Base-by-base conservation (phyloP, 495 filamentous ascomycete species). In the Penicillium mononematosum region DNA sequence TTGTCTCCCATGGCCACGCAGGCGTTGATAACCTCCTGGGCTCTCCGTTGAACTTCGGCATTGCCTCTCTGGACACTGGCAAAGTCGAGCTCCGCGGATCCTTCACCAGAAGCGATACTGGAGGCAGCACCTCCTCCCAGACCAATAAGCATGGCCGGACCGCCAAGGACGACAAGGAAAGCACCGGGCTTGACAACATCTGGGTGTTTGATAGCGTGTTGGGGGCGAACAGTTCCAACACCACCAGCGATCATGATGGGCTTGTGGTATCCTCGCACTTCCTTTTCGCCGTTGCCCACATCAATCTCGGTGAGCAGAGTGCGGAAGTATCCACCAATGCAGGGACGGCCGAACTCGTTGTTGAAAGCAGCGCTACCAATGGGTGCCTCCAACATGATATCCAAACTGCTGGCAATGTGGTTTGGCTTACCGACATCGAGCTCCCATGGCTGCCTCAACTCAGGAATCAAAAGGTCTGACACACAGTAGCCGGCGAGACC, bases 211-310 rank as follows among this genome's bases (percentile, higher is more conserved):
- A 95, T 79, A 5, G 94, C 92, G 70, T 96, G 88, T 63, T 92
- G 86, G 1, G 94, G 93, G 55, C 95, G 74, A n/a, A 98, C 92
- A n/a, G 89, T 96, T 36, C 94, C 95, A 44, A 96, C 82, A 67
- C 95, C 94, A 58, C 94, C 95, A 54, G 95, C 94, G 76, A 98
- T 88, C 92, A 98, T 96, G 70, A 98, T 97, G 7, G 94, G 94
- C 75, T 98, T 98, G 77, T 97, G 93, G 64, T 96, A 98, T 16
- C 94, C 94, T 62, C 95, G 80, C 47, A 89, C 75, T 47, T 98
- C 93, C 4, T 80, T 77, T 45, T 79, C 75, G 32, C 82, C 83
- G 52, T 82, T 81, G n/a, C 75, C 78, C 17, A 81, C 71, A 47
- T 84, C 75, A 44, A 87, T 80, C 41, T 85, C 78, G 22, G 82